A percentile compares a stretch with the other conserved stretches of the same genome.
Evolutionary conservation across 1,284 basidiomycete species (phyloP).

Genomic region (Phylloboletellus chloephorus): DNA sequence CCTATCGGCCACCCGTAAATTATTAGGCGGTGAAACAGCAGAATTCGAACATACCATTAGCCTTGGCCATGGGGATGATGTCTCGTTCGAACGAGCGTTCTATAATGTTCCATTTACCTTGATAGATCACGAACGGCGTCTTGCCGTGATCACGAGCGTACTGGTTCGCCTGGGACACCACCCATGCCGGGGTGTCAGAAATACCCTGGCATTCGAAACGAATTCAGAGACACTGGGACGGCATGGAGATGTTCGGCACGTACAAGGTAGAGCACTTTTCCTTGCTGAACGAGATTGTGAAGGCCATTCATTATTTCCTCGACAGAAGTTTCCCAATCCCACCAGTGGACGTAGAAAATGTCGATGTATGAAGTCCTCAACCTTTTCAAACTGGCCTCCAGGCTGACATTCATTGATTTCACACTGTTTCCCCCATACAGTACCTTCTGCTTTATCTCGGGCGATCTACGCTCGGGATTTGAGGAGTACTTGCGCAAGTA

Average conservation of each 20-base stretch:
- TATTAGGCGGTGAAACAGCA: not conserved
- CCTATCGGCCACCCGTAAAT: constrained; percentile 6
- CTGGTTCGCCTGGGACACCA: constrained; percentile 36
- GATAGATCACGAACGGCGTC: constrained; percentile 49
- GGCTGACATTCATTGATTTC: constrained; percentile 30
- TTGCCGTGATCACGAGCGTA: constrained; percentile 39
- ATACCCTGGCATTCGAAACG: constrained; percentile 19
- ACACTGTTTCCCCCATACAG: constrained; percentile 35
- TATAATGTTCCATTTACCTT: constrained; percentile 50
- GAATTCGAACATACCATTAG: constrained; percentile 30
- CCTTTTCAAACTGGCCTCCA: constrained; percentile 37
- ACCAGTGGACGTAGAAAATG: constrained; percentile 36
- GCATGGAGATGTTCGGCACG: not conserved
- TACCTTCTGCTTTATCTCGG: constrained; percentile 19
- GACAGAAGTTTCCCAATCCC: constrained; percentile 37
- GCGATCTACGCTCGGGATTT: constrained; percentile 23
- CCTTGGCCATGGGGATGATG: constrained; percentile 47
- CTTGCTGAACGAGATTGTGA: constrained; percentile 36
- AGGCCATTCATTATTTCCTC: constrained; percentile 43
- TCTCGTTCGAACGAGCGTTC: constrained; percentile 46
- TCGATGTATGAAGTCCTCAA: constrained; percentile 39
- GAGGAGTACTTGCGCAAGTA: constrained; percentile 28
- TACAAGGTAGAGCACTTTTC: constrained; percentile 44
- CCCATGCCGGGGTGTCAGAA: constrained; percentile 40
- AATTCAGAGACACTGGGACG: not conserved